Evolutionary conservation across 805 yeast species (phyloP), one percentile per base, ranked within the genome.

Genomic region (Wickerhamiella allomyrinae): DNA sequence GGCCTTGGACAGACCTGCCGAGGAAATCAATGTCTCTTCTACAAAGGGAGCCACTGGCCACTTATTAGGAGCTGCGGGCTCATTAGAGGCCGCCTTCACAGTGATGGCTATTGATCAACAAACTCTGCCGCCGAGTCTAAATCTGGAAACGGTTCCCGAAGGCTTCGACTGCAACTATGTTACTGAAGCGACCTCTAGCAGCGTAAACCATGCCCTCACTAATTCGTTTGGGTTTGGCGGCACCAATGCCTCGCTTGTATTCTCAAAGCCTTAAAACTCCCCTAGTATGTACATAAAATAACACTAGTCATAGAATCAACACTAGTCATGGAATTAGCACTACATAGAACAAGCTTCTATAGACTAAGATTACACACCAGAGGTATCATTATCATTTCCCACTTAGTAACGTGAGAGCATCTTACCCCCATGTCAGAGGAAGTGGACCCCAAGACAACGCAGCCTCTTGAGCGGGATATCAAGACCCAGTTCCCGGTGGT

Each of bases 171-270:
- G 73, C 44, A 77, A 81, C 55, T 80, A 79, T 51, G 77, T 79
- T 6, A 69, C 73, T 1, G 62, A 71, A 25, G 48, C 53, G 10
- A 66, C 80, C 9, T 53, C 60, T n/a, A 54, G 58, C 20, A 52
- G 58, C 2, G 56, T 81, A 3, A 53, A 69, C 3, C 68, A 72
- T 48, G 96, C 89, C 0, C 47, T 91, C 51, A 74, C 85, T 38
- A 91, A 91, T 55, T 84, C 95, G 52, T 89, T 93, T 62, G 99
- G 98, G 0, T 91, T 91, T 63, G 99, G 99, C 7, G 99, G 99
- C 7, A 84, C 93, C 5, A 91, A 91, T 59, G 79, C 93, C 6
- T 71, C 93, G 2, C 54, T 91, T 2, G 40, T 59, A 3, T 59
- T 61, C 43, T 36, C 39, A 46, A 35, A 45, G 42, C 5, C 17